Evolutionary conservation across 169 alveolate species (phyloP).

Genomic region (Perkinsus olseni): DNA sequence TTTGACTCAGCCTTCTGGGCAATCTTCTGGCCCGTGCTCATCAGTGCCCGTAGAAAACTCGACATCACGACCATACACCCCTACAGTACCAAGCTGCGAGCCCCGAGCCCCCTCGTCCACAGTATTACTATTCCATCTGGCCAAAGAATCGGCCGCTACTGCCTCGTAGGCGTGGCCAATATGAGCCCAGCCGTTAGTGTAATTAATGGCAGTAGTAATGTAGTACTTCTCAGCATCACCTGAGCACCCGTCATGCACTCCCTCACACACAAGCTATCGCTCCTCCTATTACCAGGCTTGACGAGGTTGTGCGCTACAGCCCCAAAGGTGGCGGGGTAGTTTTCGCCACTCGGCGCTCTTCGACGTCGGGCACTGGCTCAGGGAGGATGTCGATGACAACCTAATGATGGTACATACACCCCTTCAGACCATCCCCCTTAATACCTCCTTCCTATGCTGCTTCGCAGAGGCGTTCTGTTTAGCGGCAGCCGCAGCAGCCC

Average conservation of each 20-base stretch:
- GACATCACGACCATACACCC: conserved; percentile 56
- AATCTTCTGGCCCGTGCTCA: conserved; percentile 85
- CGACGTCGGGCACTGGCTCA: not conserved
- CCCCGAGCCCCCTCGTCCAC: not conserved
- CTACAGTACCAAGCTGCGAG: not conserved
- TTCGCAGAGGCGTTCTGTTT: not conserved
- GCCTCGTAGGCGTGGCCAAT: conserved; percentile 82
- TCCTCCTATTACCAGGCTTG: not conserved
- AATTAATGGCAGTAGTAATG: conserved; percentile 83
- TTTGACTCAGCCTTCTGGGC: conserved; percentile 70
- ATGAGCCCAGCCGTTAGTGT: conserved; percentile 85
- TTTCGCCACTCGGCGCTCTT: not conserved
- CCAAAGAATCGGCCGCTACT: conserved; percentile 29
- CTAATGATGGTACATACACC: too few species aligned
- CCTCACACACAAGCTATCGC: not conserved
- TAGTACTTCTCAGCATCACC: conserved; percentile 41
- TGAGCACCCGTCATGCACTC: not conserved
- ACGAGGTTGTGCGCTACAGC: not conserved
- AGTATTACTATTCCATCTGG: conserved; percentile 54
- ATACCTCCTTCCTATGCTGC: not conserved
- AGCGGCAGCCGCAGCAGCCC: not conserved
- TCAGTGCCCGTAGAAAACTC: conserved; percentile 80
- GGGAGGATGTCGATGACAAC: not conserved
- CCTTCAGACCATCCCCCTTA: not conserved
- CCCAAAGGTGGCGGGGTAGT: not conserved